These are phyloP conservation scores for Lentinula sp. DNA, from an alignment of 768 basidiomycete species.

Conservation along the genomic window DNA sequence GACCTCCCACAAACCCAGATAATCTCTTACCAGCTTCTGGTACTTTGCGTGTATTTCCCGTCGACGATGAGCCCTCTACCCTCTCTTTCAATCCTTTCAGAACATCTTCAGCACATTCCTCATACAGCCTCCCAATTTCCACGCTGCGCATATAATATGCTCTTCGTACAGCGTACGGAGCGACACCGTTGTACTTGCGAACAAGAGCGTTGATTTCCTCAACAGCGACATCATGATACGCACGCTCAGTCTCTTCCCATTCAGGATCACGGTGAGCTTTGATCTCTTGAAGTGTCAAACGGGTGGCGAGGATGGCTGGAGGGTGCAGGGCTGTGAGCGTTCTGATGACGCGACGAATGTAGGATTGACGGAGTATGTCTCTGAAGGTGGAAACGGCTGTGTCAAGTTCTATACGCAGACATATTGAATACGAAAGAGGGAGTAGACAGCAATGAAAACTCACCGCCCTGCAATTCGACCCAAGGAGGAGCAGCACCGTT, in stretches of 20 bases:
- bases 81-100: constrained; percentile 25
- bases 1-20: background rate
- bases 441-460: constrained; percentile 11
- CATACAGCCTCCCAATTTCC: constrained; percentile 54
- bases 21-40: background rate
- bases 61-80: background rate
- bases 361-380: constrained; percentile 55
- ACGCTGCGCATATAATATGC: constrained; percentile 47
- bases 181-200: constrained; percentile 73
- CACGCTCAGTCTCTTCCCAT: constrained; percentile 64
- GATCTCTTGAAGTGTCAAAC: constrained; percentile 28
- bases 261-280: constrained; percentile 49
- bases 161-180: constrained; percentile 72
- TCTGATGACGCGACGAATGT: constrained; percentile 73
- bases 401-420: constrained; percentile 52
- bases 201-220: constrained; percentile 70
- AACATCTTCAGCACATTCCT: constrained; percentile 48
- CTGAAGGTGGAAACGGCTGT: constrained; percentile 56
- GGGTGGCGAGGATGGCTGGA: constrained; percentile 26
- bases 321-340: constrained; percentile 42
- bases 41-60: background rate
- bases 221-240: constrained; percentile 65
- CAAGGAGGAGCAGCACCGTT: constrained; percentile 84
- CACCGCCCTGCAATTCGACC: constrained; percentile 76
- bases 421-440: background rate